Base-by-base conservation (phyloP, 257 asterid genomes). In the Ophiorrhiza pumila region DNA sequence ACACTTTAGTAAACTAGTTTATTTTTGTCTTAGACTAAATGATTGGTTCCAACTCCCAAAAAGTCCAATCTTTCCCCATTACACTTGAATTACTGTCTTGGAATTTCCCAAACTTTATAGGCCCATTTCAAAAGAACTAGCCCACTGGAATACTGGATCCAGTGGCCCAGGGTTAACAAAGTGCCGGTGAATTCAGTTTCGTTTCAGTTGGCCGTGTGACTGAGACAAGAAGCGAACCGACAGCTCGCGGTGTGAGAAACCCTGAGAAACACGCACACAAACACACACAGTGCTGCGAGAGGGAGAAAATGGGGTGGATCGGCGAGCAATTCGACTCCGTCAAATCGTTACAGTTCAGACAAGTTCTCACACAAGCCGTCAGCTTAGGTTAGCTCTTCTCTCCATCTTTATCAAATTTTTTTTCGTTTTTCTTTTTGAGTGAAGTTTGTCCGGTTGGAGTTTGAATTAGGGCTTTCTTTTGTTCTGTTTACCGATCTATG, bases 291-390 rank as follows among this genome's bases (percentile, higher is more conserved):
- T 27, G 52, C 22, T 8, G 11, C 27, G 18, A 34, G 2, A 17
- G 64, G 47, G 27, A 65, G 35, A 78, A 73, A 37, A 91, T 95
- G 99, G 99, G 90, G 66, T 92, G 99, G 99, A 85, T 95, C 81
- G 90, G 94, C 52, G 98, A 95, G 72, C 99, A 95, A 80, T 87
- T 95, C 83, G 97, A 92, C 74, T 90, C 99, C 3, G 58, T 95
- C 76, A 95, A 89, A 84, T 92, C 99, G 20, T 65, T 92, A 68
- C 89, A 92, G 69, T 83, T 87, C 82, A 82, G 99, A 79, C 99
- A 95, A 86, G 81, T 85, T 60, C 80, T 92, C 73, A 90, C 91
- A 50, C 98, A 93, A 81, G 88, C 88, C 64, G 77, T 93, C 76
- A 89, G 90, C 80, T 96, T 93, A n/a, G 98, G 98, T 92, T 71